Evolutionary conservation across 139 green algal genomes (phyloP), one percentile per base, ranked within the genome.

Genomic region (Gonium pectorale): DNA sequence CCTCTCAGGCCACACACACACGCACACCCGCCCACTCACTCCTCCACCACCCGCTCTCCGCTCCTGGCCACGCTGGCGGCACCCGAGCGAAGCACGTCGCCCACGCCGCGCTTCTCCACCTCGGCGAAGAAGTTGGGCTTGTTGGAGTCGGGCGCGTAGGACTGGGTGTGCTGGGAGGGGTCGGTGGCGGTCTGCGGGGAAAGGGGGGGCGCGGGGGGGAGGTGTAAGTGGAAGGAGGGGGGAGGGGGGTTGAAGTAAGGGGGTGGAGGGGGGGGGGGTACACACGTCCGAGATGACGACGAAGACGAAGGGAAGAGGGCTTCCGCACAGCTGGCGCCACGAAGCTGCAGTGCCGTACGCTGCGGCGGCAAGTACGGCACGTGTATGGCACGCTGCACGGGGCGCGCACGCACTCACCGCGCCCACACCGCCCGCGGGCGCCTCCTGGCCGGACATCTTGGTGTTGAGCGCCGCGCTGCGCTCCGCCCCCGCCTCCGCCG

Each of bases 81-180:
- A 3, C 67, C 70, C 26, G 35, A 27, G 13, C 29, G 5, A 54
- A 87, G 31, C 60, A 87, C 82, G 29, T 82, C 63, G 22, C 46
- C 49, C 69, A 87, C 27, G 19, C 82, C 82, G 26, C 71, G 70
- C 82, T 82, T 77, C 70, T 77, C 71, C 40, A 86, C 69, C 69
- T 81, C 70, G 3, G 38, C 21, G 56, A 88, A 88, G 49, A 88
- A 83, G 40, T 88, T 88, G 62, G 83, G 83, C 22, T 77, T 64
- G 72, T 60, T 71, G 59, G 68, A 75, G 71, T 88, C 83, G 52
- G 83, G 72, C n/a, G 73, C 83, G 75, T 46, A 83, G n/a, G 75
- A 72, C 21, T 51, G 59, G 40, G 46, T 72, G 75, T 72, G 59
- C 60, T 71, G 40, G 27, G 59, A 24, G 19, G 75, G 60, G 60